Base-by-base conservation (phyloP, 495 filamentous ascomycete species). In the Penicillium subrubescens region DNA sequence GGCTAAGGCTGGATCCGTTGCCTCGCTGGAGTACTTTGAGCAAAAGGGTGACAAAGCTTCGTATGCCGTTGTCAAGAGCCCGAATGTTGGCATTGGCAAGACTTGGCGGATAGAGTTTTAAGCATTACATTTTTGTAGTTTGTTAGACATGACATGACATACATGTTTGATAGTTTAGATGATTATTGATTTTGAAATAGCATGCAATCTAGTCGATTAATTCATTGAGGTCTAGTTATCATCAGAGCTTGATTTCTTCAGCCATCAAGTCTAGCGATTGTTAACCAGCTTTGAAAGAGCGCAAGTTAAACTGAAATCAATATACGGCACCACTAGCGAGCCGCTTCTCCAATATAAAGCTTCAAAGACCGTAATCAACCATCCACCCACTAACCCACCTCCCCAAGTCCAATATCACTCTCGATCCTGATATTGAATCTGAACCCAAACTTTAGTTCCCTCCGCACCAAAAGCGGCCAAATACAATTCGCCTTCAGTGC, bases 11-110 rank as follows among this genome's bases (percentile, higher is more conserved):
- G 79, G 82, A 29, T 84, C 84, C 17, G 81, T 76, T 34, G 83
- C 77, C 5, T 71, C 73, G 27, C 64, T 97, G 54, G 81, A 86
- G 53, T 94, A 83, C 70, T 80, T 84, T 70, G 79, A 83, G 41
- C 86, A 85, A 31, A 79, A 78, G 29, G 80, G 77, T 14, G 84
- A 85, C 39, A 89, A 86, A 73, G 93, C 92, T 10, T 82, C 84
- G 12, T 96, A 91, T 84, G 94, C 89, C 29, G 83, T 96, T 27
- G 85, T 97, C 41, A 89, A 88, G 79, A 88, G 92, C 74, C 90
- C 94, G 15, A 88, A 85, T 34, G 89, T 91, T 39, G 82, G 74
- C 46, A 88, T 99, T 76, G 90, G 89, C 48, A 88, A 86, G 72
- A 88, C 90, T 62, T 99, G 93, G 93, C 91, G 83, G 74, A 85